Evolutionary conservation across 2,329 filamentous ascomycete species (phyloP).

Genomic region (Colletotrichum sp.): DNA sequence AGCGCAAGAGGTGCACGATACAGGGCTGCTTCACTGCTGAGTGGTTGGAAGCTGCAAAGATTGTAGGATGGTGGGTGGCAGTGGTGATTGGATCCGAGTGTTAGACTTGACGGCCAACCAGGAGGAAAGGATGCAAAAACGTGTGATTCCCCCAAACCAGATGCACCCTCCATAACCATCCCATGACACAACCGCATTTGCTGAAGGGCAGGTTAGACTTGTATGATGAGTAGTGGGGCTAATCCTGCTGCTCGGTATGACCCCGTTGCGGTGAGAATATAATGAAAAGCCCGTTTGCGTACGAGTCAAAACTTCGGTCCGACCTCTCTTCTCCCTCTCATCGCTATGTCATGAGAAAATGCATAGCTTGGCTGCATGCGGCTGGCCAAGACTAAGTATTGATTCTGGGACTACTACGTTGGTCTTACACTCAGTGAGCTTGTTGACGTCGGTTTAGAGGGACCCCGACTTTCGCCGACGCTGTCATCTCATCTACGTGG

Average conservation of each 20-base stretch:
- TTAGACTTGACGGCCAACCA: not conserved
- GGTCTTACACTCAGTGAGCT: not conserved
- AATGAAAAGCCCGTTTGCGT: not conserved
- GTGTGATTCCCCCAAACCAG: not conserved
- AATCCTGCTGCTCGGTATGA: accelerated
- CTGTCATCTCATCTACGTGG: not conserved
- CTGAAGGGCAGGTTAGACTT: not conserved
- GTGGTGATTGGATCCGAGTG: not conserved
- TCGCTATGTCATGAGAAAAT: not conserved
- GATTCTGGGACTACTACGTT: not conserved
- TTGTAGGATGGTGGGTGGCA: not conserved
- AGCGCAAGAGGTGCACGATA: not conserved
- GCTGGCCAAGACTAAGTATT: not conserved
- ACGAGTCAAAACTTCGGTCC: accelerated
- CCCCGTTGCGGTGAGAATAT: not conserved
- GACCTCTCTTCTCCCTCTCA: not conserved
- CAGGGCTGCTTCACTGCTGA: not conserved
- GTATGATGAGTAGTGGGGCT: not conserved
- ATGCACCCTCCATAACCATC: not conserved
- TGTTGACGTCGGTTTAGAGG: not conserved
- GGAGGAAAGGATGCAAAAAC: not conserved
- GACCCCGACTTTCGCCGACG: not conserved
- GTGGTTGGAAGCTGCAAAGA: not conserved
- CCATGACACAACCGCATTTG: not conserved
- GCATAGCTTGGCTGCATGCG: not conserved